Base-by-base conservation (phyloP, 2,329 filamentous ascomycete species). In the Venturia carpophila region DNA sequence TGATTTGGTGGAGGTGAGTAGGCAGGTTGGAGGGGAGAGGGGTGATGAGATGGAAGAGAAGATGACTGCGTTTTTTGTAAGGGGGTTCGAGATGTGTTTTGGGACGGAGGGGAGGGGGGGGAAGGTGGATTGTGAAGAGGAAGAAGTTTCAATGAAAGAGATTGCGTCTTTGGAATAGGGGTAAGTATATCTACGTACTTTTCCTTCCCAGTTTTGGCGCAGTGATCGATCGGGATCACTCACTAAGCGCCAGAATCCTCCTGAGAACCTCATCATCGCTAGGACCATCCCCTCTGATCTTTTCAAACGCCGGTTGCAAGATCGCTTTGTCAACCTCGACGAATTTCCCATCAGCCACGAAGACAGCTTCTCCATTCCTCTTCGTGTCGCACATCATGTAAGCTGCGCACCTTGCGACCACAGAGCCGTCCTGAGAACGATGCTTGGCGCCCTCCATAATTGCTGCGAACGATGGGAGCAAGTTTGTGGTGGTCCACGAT, bases 401-500 rank as follows among this genome's bases (percentile, higher is more conserved):
- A 15, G 24, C 21, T 2, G 47, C 47, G 11, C 47, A 52, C 10
- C 21, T 13, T 3, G 47, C 47, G 21, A 52, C 47, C 21, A 52
- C 21, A 27, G 47, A 27, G 5, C 47, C 11, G 13, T 52, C 47
- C 24, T 52, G 47, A 4, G 47, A 13, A 11, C 21, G 21, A 27
- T 52, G 47, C 10, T 52, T 27, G 11, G n/a, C 47, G 47, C 21
- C 21, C 11, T 13, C 21, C 21, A 52, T 52, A 2, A 52, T 21
- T 15, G 47, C 47, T 15, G 21, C 11, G 21, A 27, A 21, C 24
- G 73, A 68, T 0, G 80, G 78, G 1, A 84, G 71, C 0, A 84
- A 75, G 15, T 74, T 77, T 19, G 81, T 82, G 3, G 76, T 73
- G 0, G 84, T 85, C 83, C 83, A 86, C 39, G 76, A 79, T 1